Evolutionary conservation across 495 filamentous ascomycete species (phyloP), one percentile per base, ranked within the genome.

Genomic region (Tirmania nivea): DNA sequence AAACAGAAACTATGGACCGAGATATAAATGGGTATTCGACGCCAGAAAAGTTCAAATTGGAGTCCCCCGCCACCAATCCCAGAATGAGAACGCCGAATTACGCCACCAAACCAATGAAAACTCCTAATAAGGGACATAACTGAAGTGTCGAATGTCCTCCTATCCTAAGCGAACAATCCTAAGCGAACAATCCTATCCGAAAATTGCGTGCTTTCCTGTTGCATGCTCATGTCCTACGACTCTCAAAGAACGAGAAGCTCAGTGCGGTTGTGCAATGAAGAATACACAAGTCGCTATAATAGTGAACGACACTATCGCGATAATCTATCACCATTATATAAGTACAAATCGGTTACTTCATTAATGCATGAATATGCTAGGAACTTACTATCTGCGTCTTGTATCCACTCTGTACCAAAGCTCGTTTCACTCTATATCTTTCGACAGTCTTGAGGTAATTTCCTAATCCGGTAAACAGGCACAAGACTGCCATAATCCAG

Each of bases 331-430:
- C 45, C 20, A 12, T 56, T 47, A 37, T 48, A 57, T 10, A 20
- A 16, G 25, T 8, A 14, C 20, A 16, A 1, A 35, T 11, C 11
- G n/a, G 17, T 31, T n/a, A 20, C n/a, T 10, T 37, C 17, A 55
- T n/a, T 11, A 10, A 35, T 34, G 11, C 31, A 37, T 21, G 7
- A 7, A 36, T 3, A 16, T 31, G 25, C 7, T 31, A 34, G 35
- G n/a, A 45, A 69, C 79, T 63, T 60, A 86, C 83, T 20, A 77
- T 63, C 66, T 94, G 87, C 36, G 90, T 95, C 69, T 86, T 93
- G 80, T 83, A 89, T 35, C 90, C 90, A 50, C 78, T 84, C 68
- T 97, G 90, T 36, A 96, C 90, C 54, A 97, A 71, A 0, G 90
- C 90, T 25, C 73, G 70, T 58, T 80, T 76, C 36, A 76, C 71